phyloP scores from a whole-genome alignment of 2,329 filamentous ascomycete species.

The Dothiorella sarmentorum region DNA sequence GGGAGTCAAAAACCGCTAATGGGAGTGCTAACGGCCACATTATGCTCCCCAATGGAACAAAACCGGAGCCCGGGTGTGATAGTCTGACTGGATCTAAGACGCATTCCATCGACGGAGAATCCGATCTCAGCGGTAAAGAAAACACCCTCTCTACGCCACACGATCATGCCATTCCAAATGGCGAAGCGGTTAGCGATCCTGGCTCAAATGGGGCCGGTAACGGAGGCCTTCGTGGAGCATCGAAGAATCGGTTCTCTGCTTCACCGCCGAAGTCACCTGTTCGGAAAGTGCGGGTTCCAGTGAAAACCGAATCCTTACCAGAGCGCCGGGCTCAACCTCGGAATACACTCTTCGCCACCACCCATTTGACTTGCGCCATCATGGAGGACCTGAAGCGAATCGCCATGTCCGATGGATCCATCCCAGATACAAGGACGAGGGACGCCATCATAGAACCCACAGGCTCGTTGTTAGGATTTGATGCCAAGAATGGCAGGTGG shows the following conservation, averaged over 20 bases:
- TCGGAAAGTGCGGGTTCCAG: not conserved
- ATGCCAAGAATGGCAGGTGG: not conserved
- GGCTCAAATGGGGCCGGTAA: not conserved
- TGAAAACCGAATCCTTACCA: not conserved
- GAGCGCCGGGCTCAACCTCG: not conserved
- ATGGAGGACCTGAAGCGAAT: conserved; percentile 31
- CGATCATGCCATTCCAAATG: not conserved
- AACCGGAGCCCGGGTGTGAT: not conserved
- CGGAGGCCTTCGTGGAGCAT: not conserved
- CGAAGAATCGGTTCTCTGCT: not conserved
- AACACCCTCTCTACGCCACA: not conserved
- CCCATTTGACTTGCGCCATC: conserved; percentile 28
- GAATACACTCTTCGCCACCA: conserved; percentile 19
- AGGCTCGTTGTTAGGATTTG: not conserved
- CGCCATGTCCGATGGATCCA: conserved; percentile 17
- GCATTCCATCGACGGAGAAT: not conserved
- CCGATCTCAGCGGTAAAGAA: not conserved
- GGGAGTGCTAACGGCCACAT: not conserved
- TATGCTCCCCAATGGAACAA: not conserved
- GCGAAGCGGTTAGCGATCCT: not conserved
- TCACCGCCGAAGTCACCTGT: not conserved
- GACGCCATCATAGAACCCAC: conserved; percentile 2
- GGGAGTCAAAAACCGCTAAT: not conserved
- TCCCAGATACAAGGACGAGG: conserved; percentile 3
- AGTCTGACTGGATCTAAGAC: not conserved